Conservation (phyloP, 2,329 filamentous ascomycete genomes). For the Nothopassalora personata region DNA sequence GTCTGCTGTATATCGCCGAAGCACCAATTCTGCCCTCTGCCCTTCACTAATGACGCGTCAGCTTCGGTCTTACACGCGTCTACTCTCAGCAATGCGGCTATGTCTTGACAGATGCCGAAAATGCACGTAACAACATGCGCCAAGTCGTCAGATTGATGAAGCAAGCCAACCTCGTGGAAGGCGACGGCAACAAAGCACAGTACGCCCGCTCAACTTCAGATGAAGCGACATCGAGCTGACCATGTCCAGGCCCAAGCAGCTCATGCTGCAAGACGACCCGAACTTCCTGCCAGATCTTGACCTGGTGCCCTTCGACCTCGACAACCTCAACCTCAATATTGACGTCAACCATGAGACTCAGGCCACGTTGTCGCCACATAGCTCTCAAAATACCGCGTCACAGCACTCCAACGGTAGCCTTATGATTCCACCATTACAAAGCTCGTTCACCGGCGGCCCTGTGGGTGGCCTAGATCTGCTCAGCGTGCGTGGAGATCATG, state of each 20-base stretch:
- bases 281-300: slow-evolving; percentile 65
- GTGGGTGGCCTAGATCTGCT: slow-evolving; percentile 37
- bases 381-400: slow-evolving; percentile 20
- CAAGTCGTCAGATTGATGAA: slow-evolving; percentile 57
- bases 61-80: slow-evolving; percentile 76
- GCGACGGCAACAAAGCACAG: slow-evolving; percentile 64
- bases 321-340: slow-evolving; percentile 31
- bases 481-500: slow-evolving; percentile 39
- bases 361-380: slow-evolving; percentile 36
- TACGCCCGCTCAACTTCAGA: slow-evolving; percentile 38
- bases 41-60: slow-evolving; percentile 26
- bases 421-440: slow-evolving; percentile 39
- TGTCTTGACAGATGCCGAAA: slow-evolving; percentile 73
- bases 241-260: slow-evolving; percentile 60
- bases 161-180: slow-evolving; percentile 60
- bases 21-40: neutral
- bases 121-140: slow-evolving; percentile 67
- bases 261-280: slow-evolving; percentile 77
- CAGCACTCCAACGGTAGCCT: slow-evolving; percentile 38
- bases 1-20: slow-evolving; percentile 60
- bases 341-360: slow-evolving; percentile 41
- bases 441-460: slow-evolving; percentile 37
- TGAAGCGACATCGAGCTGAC: neutral
- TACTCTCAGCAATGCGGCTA: slow-evolving; percentile 85
- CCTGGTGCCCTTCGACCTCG: slow-evolving; percentile 56